These are phyloP conservation scores for Blastomyces emzantsi DNA, from an alignment of 2,329 filamentous ascomycete species.

Conservation along the genomic window DNA sequence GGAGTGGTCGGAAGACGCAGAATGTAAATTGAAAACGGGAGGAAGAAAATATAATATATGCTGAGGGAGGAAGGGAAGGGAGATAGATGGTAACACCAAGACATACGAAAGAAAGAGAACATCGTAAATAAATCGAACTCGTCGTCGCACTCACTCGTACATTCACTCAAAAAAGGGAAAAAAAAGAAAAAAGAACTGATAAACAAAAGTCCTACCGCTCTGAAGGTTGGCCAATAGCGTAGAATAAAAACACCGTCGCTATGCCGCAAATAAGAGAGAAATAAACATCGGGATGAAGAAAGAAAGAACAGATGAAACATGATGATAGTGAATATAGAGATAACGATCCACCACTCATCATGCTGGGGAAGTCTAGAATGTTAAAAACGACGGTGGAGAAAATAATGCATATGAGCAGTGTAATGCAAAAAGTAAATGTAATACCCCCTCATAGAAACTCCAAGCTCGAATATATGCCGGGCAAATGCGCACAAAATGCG, in stretches of 20 bases:
- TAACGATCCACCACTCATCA: background rate
- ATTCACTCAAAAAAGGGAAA: background rate
- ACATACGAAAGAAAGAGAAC: background rate
- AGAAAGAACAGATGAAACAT: background rate
- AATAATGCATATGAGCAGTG: background rate
- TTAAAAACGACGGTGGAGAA: background rate
- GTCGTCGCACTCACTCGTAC: background rate
- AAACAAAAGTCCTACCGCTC: background rate
- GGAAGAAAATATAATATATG: background rate
- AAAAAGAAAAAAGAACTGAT: background rate
- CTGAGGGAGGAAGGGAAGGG: background rate
- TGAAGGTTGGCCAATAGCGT: background rate
- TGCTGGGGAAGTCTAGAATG: background rate
- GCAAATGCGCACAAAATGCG: background rate
- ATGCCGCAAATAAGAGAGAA: background rate
- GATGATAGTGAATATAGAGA: background rate
- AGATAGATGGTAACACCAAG: background rate
- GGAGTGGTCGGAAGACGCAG: background rate
- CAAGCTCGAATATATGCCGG: slow-evolving; percentile 3
- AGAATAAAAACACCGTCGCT: slow-evolving; percentile 7
- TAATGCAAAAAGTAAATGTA: background rate
- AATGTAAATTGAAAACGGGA: background rate
- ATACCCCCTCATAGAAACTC: background rate
- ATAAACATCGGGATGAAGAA: background rate
- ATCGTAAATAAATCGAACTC: background rate